phyloP scores from a whole-genome alignment of 2,329 filamentous ascomycete species.

The Apiospora rasikravindrae region DNA sequence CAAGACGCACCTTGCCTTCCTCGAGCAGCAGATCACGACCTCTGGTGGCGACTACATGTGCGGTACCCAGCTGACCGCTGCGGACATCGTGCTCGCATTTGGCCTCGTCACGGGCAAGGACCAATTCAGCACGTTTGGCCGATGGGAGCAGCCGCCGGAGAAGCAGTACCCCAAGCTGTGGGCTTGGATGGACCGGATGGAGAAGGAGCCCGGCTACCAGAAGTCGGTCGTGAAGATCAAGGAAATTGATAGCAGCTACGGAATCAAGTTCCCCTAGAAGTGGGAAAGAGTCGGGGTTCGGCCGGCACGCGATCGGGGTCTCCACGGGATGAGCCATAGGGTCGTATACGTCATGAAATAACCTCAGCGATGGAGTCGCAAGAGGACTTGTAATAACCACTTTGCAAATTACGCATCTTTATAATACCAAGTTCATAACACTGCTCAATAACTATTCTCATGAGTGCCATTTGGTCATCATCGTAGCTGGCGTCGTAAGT shows the following conservation, averaged over 20 bases:
- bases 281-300: no score
- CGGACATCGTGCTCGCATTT: conserved; percentile 61
- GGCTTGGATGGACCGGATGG: conserved; percentile 52
- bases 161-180: conserved; percentile 49
- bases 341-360: neutral
- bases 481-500: neutral
- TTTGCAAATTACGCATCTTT: neutral
- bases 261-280: conserved; percentile 33
- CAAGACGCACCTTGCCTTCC: conserved; percentile 52
- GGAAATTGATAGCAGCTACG: conserved; percentile 51
- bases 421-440: neutral
- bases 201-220: conserved; percentile 54
- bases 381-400: neutral
- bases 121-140: conserved; percentile 46
- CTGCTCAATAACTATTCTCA: neutral
- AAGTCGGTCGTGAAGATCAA: conserved; percentile 54
- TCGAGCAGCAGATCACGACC: conserved; percentile 55
- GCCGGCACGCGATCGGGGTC: neutral
- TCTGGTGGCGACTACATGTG: conserved; percentile 55
- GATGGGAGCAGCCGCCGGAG: conserved; percentile 47
- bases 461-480: neutral
- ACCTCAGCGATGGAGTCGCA: neutral
- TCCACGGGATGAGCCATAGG: neutral
- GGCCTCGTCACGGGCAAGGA: conserved; percentile 51
- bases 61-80: conserved; percentile 53